A percentile compares a stretch with the other conserved stretches of the same genome.
phyloP scores from a whole-genome alignment of 768 basidiomycete species.

The Mycena venus region DNA sequence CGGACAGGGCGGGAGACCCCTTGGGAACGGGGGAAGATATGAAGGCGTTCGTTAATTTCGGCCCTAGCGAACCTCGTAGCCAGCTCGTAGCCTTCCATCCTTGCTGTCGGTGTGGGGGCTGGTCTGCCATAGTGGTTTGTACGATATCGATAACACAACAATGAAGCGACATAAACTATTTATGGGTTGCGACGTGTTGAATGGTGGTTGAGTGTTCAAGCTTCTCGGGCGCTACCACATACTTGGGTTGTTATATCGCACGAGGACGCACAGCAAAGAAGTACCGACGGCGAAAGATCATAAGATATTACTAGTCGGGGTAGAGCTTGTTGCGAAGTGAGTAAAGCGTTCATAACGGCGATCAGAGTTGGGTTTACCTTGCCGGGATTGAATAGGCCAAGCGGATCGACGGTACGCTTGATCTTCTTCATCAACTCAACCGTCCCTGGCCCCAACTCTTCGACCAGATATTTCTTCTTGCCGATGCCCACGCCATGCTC shows the following conservation, averaged over 20 bases:
- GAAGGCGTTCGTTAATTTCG: no score
- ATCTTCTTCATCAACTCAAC: constrained; percentile 88
- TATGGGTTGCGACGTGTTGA: no score
- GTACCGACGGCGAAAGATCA: background rate
- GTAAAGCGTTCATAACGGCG: background rate
- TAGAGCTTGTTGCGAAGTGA: constrained; percentile 2
- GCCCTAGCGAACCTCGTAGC: no score
- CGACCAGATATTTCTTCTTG: constrained; percentile 83
- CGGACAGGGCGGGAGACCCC: no score
- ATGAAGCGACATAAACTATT: no score
- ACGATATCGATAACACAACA: no score
- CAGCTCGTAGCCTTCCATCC: no score
- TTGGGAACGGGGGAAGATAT: no score
- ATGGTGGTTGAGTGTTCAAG: no score
- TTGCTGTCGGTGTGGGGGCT: no score
- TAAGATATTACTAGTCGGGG: background rate
- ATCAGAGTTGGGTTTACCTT: constrained; percentile 61
- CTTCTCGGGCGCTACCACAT: background rate
- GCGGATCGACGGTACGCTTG: constrained; percentile 81
- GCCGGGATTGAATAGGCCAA: constrained; percentile 86
- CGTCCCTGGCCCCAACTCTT: constrained; percentile 87
- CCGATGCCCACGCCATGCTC: constrained; percentile 92
- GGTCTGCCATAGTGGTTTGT: no score
- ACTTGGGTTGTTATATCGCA: no score
- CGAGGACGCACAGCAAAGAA: background rate